Evolutionary conservation across 306 rosid species (phyloP).

Genomic region (Malus fusca): DNA sequence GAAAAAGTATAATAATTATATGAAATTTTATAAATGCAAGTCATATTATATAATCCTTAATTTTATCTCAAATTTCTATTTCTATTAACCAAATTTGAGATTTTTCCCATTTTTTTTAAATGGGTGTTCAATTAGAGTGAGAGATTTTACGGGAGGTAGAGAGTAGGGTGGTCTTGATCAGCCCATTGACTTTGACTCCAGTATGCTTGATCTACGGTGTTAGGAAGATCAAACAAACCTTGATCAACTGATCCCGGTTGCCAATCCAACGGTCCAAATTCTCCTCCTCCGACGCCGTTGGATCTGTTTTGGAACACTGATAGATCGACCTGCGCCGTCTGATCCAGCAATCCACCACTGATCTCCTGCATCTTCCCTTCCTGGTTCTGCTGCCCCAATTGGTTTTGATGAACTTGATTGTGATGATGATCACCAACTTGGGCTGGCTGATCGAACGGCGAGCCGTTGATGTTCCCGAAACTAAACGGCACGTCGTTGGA

Average conservation of each 20-base stretch:
- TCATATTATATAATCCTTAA: constrained; percentile 9
- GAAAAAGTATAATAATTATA: not conserved
- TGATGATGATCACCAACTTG: not conserved
- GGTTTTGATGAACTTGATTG: constrained; percentile 10
- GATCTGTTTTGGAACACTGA: constrained; percentile 36
- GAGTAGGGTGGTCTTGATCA: constrained; percentile 61
- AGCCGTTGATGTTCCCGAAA: constrained; percentile 27
- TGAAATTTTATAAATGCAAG: constrained; percentile 12
- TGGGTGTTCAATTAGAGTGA: constrained; percentile 15
- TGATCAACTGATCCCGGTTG: constrained; percentile 49
- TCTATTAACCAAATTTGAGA: constrained; percentile 6
- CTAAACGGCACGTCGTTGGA: constrained; percentile 45
- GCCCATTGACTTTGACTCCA: constrained; percentile 82
- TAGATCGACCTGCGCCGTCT: constrained; percentile 46
- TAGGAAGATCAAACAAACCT: constrained; percentile 74
- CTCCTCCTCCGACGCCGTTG: constrained; percentile 24
- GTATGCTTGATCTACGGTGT: constrained; percentile 78
- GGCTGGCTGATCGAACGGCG: constrained; percentile 35
- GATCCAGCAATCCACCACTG: constrained; percentile 41
- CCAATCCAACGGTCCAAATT: constrained; percentile 87
- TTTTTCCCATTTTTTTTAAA: not conserved
- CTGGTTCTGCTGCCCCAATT: constrained; percentile 41
- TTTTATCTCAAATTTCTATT: constrained; percentile 2
- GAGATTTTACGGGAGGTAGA: constrained; percentile 76
- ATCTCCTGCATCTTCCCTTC: constrained; percentile 49